A percentile compares a stretch with the other conserved stretches of the same genome.
These are phyloP conservation scores for Quillaja saponaria DNA, from an alignment of 306 rosid species.

Conservation along the genomic window DNA sequence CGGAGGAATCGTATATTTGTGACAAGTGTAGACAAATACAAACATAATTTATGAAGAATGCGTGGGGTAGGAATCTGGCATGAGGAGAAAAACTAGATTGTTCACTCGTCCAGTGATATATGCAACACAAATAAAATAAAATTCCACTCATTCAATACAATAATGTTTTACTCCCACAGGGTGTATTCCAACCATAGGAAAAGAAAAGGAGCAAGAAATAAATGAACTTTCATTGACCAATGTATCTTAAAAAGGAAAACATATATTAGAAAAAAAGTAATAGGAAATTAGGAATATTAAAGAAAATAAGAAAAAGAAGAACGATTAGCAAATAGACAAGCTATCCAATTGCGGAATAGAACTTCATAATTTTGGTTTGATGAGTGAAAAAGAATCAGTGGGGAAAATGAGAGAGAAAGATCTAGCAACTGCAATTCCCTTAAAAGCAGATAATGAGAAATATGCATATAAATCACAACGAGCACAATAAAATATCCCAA, in stretches of 20 bases:
- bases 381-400: background rate
- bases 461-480: slow-evolving; percentile 4
- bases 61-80: background rate
- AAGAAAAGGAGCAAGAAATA: slow-evolving; percentile 20
- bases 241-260: background rate
- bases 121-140: slow-evolving; percentile 10
- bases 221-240: too few relatives aligned
- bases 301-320: background rate
- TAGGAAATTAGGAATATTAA: background rate
- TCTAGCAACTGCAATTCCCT: slow-evolving; percentile 15
- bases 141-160: slow-evolving; percentile 18
- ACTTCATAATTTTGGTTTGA: background rate
- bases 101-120: background rate
- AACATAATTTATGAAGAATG: background rate
- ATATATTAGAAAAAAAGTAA: background rate
- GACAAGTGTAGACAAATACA: slow-evolving; percentile 20
- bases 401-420: slow-evolving; percentile 18
- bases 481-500: background rate
- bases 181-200: background rate
- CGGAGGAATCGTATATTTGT: slow-evolving; percentile 4
- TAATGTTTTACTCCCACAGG: background rate
- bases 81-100: slow-evolving; percentile 19
- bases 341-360: background rate
- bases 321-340: background rate
- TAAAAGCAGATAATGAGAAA: slow-evolving; percentile 8